A percentile compares a stretch with the other conserved stretches of the same genome.
Conservation (phyloP, 176 grass and related monocot species). For the Musa troglodytarum region DNA sequence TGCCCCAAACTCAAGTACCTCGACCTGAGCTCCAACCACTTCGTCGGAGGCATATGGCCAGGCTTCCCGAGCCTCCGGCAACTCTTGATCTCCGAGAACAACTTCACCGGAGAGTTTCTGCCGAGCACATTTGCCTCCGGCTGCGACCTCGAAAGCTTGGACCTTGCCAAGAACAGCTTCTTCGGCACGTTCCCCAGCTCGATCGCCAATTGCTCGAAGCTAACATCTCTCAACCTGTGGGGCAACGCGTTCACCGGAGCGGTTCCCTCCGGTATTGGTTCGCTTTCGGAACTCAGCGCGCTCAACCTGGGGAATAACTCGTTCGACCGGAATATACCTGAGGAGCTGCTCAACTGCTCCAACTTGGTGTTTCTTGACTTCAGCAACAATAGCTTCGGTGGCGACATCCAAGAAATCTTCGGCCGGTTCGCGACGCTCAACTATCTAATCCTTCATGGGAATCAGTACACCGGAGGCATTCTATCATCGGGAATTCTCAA, state of each 20-base stretch:
- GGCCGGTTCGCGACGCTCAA: constrained; percentile 36
- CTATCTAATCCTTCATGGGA: constrained; percentile 52
- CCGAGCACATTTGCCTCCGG: constrained; percentile 26
- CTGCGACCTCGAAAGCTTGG: constrained; percentile 43
- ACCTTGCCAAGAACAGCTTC: constrained; percentile 52
- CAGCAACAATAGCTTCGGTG: constrained; percentile 50
- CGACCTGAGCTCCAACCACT: constrained; percentile 72
- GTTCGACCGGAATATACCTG: constrained; percentile 38
- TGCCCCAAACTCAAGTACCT: constrained; percentile 43
- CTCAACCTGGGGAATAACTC: constrained; percentile 55
- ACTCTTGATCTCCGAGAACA: constrained; percentile 57
- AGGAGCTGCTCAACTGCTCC: constrained; percentile 44
- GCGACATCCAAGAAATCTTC: constrained; percentile 59
- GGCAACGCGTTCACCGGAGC: constrained; percentile 40
- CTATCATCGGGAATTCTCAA: constrained; percentile 55
- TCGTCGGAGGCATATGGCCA: constrained; percentile 61
- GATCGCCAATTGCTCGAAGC: constrained; percentile 41
- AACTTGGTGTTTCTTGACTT: constrained; percentile 59
- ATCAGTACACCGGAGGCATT: constrained; percentile 61
- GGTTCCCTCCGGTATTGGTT: constrained; percentile 53
- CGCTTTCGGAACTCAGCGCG: constrained; percentile 27
- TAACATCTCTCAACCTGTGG: constrained; percentile 53
- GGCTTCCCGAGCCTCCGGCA: constrained; percentile 39
- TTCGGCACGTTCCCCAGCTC: constrained; percentile 43
- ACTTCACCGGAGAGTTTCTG: constrained; percentile 35